Conservation (phyloP, 2,329 filamentous ascomycete species). For the Juglanconis juglandina region DNA sequence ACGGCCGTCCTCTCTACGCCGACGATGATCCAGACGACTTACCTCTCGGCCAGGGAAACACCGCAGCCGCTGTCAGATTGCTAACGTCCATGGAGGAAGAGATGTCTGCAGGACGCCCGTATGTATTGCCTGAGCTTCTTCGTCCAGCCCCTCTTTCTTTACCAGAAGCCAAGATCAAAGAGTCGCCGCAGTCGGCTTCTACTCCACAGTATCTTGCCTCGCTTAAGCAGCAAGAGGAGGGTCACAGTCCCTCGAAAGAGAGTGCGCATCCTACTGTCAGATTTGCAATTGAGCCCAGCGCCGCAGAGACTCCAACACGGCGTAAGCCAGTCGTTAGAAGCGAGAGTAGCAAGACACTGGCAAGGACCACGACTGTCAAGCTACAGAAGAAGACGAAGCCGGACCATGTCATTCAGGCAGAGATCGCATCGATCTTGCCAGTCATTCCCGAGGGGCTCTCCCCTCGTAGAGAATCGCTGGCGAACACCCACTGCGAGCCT, state of each 20-base stretch:
- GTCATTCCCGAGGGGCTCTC: constrained; percentile 50
- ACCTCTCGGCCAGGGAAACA: constrained; percentile 40
- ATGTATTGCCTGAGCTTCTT: constrained; percentile 42
- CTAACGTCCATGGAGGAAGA: constrained; percentile 61
- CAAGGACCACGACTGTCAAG: constrained; percentile 43
- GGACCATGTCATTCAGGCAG: constrained; percentile 27
- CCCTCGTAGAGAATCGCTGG: constrained; percentile 37
- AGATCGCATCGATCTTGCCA: constrained; percentile 42
- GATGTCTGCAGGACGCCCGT: constrained; percentile 45
- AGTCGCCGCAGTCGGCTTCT: constrained; percentile 27
- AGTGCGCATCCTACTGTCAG: constrained; percentile 12
- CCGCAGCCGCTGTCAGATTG: constrained; percentile 55
- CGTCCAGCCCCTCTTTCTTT: constrained; percentile 24
- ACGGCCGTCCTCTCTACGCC: constrained; percentile 51
- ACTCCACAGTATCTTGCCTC: constrained; percentile 33
- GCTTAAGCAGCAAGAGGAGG: constrained; percentile 38
- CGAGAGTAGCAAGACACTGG: constrained; percentile 3
- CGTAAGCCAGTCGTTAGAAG: constrained; percentile 12
- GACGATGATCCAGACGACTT: constrained; percentile 52
- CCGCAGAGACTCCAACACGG: constrained; percentile 6
- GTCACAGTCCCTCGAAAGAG: constrained; percentile 22
- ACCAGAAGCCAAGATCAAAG: constrained; percentile 22
- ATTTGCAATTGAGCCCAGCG: constrained; percentile 13
- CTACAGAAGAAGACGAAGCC: constrained; percentile 43
- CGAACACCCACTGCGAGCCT: constrained; percentile 29